Evolutionary conservation across 768 basidiomycete genomes (phyloP).

Genomic region (Pleurotus salmoneostramineus): DNA sequence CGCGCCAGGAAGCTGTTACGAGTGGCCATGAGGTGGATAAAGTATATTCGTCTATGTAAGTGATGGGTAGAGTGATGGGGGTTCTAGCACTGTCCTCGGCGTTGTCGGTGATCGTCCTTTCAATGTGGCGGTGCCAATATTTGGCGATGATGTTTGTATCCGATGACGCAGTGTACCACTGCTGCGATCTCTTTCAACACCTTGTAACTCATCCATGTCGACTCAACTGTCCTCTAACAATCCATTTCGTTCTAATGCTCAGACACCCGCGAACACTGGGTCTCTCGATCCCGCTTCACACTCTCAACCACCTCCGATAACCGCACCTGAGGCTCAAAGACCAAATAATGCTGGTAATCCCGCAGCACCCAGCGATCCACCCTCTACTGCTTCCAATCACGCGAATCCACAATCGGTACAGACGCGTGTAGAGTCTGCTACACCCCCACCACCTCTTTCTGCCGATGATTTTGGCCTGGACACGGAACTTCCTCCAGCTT

Average conservation of each 20-base stretch:
- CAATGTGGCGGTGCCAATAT: conserved; percentile 1
- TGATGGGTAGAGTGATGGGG: no score
- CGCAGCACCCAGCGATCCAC: background rate
- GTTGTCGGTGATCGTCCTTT: background rate
- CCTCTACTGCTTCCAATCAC: background rate
- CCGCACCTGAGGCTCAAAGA: background rate
- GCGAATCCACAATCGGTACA: background rate
- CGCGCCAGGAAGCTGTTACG: no score
- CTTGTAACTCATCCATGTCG: background rate
- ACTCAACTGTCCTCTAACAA: conserved; percentile 2
- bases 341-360: background rate
- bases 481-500: conserved; percentile 69
- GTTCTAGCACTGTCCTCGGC: background rate
- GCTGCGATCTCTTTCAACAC: background rate
- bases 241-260: conserved; percentile 6
- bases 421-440: background rate
- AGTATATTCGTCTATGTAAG: no score
- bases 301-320: conserved; percentile 6
- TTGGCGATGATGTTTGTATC: background rate
- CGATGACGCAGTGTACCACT: background rate
- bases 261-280: conserved; percentile 1
- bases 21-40: no score
- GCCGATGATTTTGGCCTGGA: conserved; percentile 17
- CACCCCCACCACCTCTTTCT: background rate
- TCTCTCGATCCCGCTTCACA: background rate